These are phyloP conservation scores for Ogataea philodendri DNA, from an alignment of 805 yeast genomes.

Conservation along the genomic window DNA sequence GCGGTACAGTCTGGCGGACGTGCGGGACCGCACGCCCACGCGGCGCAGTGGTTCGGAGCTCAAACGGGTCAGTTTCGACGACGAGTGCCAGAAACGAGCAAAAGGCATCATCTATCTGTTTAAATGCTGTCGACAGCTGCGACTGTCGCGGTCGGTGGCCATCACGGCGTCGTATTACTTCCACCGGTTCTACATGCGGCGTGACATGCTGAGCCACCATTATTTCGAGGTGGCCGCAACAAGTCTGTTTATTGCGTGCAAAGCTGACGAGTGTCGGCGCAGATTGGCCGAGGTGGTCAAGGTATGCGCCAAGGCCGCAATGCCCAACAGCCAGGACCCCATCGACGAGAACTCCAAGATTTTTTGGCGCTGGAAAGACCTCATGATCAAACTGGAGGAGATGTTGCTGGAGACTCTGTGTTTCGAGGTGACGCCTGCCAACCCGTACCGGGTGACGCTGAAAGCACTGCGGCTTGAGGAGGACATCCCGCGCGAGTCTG, in stretches of 20 bases:
- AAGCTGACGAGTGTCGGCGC: constrained; percentile 52
- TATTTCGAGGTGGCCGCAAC: constrained; percentile 52
- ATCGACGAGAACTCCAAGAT: constrained; percentile 46
- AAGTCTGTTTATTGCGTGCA: constrained; percentile 50
- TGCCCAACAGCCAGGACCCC: constrained; percentile 37
- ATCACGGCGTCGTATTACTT: constrained; percentile 47
- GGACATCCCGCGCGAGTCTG: constrained; percentile 14
- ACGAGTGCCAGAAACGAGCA: constrained; percentile 42
- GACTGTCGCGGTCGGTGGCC: constrained; percentile 47
- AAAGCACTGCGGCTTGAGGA: constrained; percentile 24
- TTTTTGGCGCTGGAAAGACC: constrained; percentile 51
- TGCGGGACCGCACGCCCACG: constrained; percentile 35
- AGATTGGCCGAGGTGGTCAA: constrained; percentile 47
- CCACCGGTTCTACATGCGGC: constrained; percentile 52
- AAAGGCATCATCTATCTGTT: constrained; percentile 50
- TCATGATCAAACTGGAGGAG: constrained; percentile 44
- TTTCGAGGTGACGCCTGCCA: constrained; percentile 45
- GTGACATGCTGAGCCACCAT: constrained; percentile 41
- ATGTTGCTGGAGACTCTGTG: constrained; percentile 43
- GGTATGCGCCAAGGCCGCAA: constrained; percentile 47
- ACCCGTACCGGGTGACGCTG: constrained; percentile 38
- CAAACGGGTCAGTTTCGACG: constrained; percentile 32
- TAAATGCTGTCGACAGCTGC: constrained; percentile 41
- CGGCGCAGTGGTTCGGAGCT: constrained; percentile 26
- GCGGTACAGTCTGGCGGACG: constrained; percentile 28